Evolutionary conservation across 2,329 filamentous ascomycete species (phyloP).

Genomic region (Colletotrichum chrysophilum): DNA sequence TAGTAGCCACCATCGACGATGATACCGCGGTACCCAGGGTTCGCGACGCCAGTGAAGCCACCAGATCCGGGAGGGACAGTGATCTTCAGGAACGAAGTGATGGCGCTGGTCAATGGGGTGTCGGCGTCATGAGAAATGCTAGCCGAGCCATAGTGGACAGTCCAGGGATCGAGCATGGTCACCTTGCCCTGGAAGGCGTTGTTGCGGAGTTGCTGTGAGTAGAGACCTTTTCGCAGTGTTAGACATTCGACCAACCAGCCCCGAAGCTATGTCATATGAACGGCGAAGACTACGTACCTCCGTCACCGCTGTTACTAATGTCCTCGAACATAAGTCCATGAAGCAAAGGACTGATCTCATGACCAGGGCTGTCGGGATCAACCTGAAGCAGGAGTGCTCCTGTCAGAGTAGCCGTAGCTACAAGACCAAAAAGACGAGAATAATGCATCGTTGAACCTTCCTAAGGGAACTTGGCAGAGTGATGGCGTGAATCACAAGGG

Average conservation of each 20-base stretch:
- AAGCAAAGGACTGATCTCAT: neutral
- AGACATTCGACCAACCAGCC: neutral
- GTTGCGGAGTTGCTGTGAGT: neutral
- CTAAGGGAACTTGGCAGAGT: neutral
- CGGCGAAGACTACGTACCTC: neutral
- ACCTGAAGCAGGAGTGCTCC: neutral
- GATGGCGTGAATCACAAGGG: accelerated
- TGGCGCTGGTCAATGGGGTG: neutral
- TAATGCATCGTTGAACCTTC: neutral
- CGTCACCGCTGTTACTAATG: neutral
- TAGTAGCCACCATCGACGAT: neutral
- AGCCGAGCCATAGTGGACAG: neutral
- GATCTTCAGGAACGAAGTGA: neutral
- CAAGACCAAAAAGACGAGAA: neutral
- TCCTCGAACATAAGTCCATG: neutral
- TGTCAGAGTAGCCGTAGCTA: neutral
- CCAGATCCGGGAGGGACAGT: neutral
- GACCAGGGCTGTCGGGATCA: neutral
- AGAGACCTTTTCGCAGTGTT: neutral
- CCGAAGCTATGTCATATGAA: neutral
- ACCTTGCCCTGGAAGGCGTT: neutral
- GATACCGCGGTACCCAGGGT: neutral
- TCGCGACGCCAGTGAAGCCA: neutral
- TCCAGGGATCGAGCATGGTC: neutral
- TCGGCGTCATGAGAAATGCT: neutral